A percentile compares a stretch with the other conserved stretches of the same genome.
These are phyloP conservation scores for Ehretia macrophylla DNA, from an alignment of 257 asterid species.

Conservation along the genomic window DNA sequence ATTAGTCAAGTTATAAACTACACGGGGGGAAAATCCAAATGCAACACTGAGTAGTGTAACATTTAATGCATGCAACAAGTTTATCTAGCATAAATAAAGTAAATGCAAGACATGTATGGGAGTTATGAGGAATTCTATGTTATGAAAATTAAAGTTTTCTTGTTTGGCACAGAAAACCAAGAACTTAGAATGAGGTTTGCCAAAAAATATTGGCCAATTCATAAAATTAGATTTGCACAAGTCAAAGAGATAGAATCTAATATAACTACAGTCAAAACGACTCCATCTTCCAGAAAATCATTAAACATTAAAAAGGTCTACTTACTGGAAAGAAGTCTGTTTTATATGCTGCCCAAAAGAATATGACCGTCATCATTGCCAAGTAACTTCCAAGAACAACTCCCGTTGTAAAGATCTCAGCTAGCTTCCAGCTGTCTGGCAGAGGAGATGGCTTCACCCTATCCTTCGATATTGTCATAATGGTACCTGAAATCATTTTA, in stretches of 20 bases:
- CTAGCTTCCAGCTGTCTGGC: constrained; percentile 98
- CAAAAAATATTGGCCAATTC: too few species aligned
- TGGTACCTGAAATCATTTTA: constrained; percentile 60
- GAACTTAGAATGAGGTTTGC: too few species aligned
- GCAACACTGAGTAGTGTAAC: not conserved
- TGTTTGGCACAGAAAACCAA: too few species aligned
- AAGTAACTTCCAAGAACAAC: constrained; percentile 84
- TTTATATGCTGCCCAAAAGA: constrained; percentile 94
- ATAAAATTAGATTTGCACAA: too few species aligned
- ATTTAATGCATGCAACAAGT: not conserved
- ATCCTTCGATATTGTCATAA: constrained; percentile 97
- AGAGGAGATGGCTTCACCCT: constrained; percentile 96
- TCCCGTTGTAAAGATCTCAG: constrained; percentile 91
- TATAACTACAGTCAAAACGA: too few species aligned
- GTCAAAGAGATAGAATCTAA: too few species aligned
- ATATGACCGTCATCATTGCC: constrained; percentile 97
- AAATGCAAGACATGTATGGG: not conserved
- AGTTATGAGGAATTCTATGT: too few species aligned
- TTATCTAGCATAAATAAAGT: not conserved
- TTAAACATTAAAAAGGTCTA: constrained; percentile 6
- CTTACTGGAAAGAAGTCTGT: constrained; percentile 87
- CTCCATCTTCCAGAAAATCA: too few species aligned
- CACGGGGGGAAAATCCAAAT: not conserved
- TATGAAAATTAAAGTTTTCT: too few species aligned
- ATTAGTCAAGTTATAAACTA: constrained; percentile 5